Conservation (phyloP, 495 filamentous ascomycete species). For the Filosporella fistucella region DNA sequence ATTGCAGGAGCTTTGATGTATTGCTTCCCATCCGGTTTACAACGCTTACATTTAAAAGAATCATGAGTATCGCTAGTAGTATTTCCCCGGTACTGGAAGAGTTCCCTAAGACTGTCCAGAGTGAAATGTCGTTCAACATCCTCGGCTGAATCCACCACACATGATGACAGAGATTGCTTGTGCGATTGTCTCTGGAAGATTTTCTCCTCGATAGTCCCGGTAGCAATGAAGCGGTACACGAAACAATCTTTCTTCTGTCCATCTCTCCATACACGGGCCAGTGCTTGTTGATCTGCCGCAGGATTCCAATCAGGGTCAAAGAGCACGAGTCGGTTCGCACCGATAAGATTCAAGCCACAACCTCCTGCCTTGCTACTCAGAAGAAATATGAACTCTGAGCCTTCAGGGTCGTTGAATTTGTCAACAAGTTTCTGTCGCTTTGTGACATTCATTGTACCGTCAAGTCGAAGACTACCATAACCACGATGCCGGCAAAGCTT, state of each 20-base stretch:
- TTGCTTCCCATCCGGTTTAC: slow-evolving; percentile 81
- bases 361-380: slow-evolving; percentile 96
- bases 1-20: slow-evolving; percentile 85
- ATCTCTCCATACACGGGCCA: slow-evolving; percentile 97
- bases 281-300: slow-evolving; percentile 93
- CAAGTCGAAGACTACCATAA: slow-evolving; percentile 85
- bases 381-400: slow-evolving; percentile 88
- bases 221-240: slow-evolving; percentile 97
- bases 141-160: slow-evolving; percentile 95
- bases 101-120: slow-evolving; percentile 78
- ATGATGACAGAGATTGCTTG: slow-evolving; percentile 93
- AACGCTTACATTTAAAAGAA: slow-evolving; percentile 98
- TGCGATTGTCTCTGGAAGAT: slow-evolving; percentile 98
- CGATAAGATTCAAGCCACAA: slow-evolving; percentile 95
- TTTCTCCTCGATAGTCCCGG: slow-evolving; percentile 98
- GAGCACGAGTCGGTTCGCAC: slow-evolving; percentile 91
- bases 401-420: slow-evolving; percentile 95
- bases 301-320: slow-evolving; percentile 99
- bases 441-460: slow-evolving; percentile 95
- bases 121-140: slow-evolving; percentile 97
- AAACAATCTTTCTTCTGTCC: slow-evolving; percentile 99
- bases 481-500: slow-evolving; percentile 77
- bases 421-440: slow-evolving; percentile 97
- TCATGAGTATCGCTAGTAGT: slow-evolving; percentile 95
- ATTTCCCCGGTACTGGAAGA: slow-evolving; percentile 85